Conservation (phyloP, 345 rosid species). For the Raphanus raphanistrum region DNA sequence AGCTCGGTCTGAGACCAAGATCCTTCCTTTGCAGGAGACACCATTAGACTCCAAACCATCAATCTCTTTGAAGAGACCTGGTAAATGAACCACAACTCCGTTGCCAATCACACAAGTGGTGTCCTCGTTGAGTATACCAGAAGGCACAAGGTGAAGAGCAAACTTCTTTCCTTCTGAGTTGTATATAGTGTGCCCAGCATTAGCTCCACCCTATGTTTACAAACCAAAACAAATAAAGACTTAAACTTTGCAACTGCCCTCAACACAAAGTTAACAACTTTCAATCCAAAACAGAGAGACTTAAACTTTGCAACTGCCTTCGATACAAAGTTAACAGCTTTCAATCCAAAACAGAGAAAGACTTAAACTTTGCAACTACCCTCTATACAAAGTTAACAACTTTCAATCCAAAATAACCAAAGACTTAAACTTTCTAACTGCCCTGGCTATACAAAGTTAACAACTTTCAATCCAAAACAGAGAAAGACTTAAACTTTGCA, state of each 20-base stretch:
- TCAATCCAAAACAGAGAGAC: background rate
- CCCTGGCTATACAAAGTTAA: background rate
- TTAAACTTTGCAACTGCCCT: background rate
- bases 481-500: background rate
- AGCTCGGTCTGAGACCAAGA: conserved; percentile 91
- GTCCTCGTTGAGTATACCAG: conserved; percentile 84
- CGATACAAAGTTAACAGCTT: background rate
- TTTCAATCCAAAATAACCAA: background rate
- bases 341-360: background rate
- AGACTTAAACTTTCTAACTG: background rate
- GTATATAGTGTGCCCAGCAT: conserved; percentile 97
- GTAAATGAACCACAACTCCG: conserved; percentile 93
- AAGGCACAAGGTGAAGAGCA: conserved; percentile 96
- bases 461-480: background rate
- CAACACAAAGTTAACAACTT: too few relatives aligned
- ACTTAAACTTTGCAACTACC: background rate
- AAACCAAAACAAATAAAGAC: background rate
- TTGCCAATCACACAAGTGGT: conserved; percentile 94
- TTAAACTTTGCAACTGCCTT: background rate
- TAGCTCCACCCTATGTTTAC: conserved; percentile 82
- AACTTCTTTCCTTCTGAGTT: conserved; percentile 92
- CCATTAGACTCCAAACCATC: conserved; percentile 84
- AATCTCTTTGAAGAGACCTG: conserved; percentile 82
- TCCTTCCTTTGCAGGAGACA: conserved; percentile 85
- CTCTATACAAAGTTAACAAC: background rate